Percentiles rank a stretch among this genome's conserved stretches.
phyloP scores from a whole-genome alignment of 2,329 filamentous ascomycete genomes.

The Paraconiothyrium sp. region DNA sequence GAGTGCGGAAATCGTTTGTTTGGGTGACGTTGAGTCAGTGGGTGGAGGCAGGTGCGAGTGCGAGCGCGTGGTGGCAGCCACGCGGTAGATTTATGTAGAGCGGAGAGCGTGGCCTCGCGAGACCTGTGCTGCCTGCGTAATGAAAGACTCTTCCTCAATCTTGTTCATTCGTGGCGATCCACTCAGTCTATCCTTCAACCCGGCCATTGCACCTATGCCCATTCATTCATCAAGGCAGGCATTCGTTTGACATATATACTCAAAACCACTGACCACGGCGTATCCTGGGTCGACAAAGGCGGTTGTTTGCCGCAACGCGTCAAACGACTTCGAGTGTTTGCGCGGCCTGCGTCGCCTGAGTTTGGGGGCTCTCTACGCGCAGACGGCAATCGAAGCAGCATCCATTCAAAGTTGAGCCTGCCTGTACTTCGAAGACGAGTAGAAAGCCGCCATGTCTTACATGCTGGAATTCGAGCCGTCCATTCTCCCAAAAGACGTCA shows the following conservation, averaged over 20 bases:
- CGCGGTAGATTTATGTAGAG: neutral
- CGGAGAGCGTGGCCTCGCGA: neutral
- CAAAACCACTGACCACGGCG: neutral
- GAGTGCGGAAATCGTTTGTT: neutral
- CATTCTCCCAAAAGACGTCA: constrained; percentile 22
- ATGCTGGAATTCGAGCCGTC: constrained; percentile 32
- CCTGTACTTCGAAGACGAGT: neutral
- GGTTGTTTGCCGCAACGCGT: neutral
- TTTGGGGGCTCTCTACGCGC: neutral
- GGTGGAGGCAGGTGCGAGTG: constrained; percentile 3
- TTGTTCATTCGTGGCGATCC: neutral
- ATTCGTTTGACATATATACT: neutral
- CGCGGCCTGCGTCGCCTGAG: neutral
- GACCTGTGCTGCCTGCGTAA: neutral
- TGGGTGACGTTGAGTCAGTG: neutral
- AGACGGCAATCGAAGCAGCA: neutral
- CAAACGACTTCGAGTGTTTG: neutral
- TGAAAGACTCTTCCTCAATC: neutral
- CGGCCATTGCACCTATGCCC: neutral
- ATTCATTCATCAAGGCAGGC: too few species aligned
- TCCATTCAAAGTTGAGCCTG: neutral
- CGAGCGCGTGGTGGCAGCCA: constrained; percentile 5
- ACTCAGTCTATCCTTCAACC: neutral
- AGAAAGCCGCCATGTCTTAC: constrained; percentile 31
- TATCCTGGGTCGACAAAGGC: neutral